These are phyloP conservation scores for Hanseniaspora gamundiae DNA, from an alignment of 1,139 yeast genomes.

Conservation along the genomic window DNA sequence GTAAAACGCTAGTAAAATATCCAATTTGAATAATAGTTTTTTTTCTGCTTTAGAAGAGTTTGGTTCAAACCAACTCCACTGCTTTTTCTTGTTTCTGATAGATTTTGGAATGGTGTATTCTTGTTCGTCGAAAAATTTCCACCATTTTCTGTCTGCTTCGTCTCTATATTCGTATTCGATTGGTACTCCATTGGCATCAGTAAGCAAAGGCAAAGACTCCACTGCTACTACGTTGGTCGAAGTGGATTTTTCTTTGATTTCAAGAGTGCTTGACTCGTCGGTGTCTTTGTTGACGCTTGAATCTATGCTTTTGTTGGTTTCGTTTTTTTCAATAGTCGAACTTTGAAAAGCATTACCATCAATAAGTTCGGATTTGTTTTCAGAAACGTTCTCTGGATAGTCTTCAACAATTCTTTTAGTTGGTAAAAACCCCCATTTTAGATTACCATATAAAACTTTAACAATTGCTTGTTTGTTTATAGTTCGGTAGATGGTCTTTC, in stretches of 20 bases:
- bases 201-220: not conserved
- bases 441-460: conserved; percentile 26
- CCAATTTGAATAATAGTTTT: conserved; percentile 43
- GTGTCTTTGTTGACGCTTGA: conserved; percentile 4
- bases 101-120: conserved; percentile 38
- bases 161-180: conserved; percentile 38
- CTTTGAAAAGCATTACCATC: no score
- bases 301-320: conserved; percentile 1
- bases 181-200: conserved; percentile 6
- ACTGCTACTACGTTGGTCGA: not conserved
- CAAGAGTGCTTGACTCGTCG: no score
- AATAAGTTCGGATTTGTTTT: no score
- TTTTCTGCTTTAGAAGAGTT: conserved; percentile 41
- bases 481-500: conserved; percentile 3
- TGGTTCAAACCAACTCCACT: conserved; percentile 55
- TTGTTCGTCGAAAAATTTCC: conserved; percentile 49
- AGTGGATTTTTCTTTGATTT: not conserved
- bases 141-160: conserved; percentile 52
- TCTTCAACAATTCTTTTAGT: conserved; percentile 36
- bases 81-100: conserved; percentile 20
- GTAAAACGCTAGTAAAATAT: conserved; percentile 42
- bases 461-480: conserved; percentile 9
- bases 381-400: conserved; percentile 13
- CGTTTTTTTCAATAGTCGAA: not conserved
- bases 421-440: conserved; percentile 42